Base-by-base conservation (phyloP, 352 stramenopile species). In the Pythium myriotylum region DNA sequence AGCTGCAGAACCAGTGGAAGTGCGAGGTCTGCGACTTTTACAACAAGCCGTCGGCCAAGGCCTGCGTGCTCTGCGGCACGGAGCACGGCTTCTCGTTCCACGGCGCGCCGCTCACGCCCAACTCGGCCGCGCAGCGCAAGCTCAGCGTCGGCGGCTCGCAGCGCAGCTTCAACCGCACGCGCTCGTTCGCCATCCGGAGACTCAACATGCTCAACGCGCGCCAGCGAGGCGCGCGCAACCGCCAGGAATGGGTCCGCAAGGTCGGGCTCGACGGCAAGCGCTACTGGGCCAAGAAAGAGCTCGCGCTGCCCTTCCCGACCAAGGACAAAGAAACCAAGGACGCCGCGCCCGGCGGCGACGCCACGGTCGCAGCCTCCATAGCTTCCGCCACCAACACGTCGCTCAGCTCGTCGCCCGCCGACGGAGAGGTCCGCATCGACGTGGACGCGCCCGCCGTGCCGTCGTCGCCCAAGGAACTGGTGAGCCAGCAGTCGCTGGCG, bases 1-100 rank as follows among this genome's bases (percentile, higher is more conserved):
- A 95, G 52, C 72, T 95, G 7, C 84, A 77, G 40, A 85, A 71
- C 6, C 84, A 95, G 62, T 95, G 86, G 86, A 89, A 92, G 63
- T 95, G 86, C 67, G 84, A 93, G 48, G 86, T 95, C 7, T 95
- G 86, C 60, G 86, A 95, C 68, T 95, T 95, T 64, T 81, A 92
- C 70, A 95, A 95, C 74, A 95, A 95, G 65, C 75, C 77, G 26
- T 92, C 81, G 48, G 42, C 75, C 59, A 89, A 89, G 67, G 45
- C 74, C 17, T 95, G 86, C 58, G 80, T 93, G 39, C 66, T 95
- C 2, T 95, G 86, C 48, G 86, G 86, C 59, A 95, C 86, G 17
- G 86, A 95, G 59, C 75, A 77, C 40, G 86, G 86, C 41, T 95
- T 95, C 65, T 86, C 75, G 47, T 72, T 95, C 9, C 84, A 84